These are phyloP conservation scores for Corynascus novoguineensis DNA, from an alignment of 495 filamentous ascomycete species.

Conservation along the genomic window DNA sequence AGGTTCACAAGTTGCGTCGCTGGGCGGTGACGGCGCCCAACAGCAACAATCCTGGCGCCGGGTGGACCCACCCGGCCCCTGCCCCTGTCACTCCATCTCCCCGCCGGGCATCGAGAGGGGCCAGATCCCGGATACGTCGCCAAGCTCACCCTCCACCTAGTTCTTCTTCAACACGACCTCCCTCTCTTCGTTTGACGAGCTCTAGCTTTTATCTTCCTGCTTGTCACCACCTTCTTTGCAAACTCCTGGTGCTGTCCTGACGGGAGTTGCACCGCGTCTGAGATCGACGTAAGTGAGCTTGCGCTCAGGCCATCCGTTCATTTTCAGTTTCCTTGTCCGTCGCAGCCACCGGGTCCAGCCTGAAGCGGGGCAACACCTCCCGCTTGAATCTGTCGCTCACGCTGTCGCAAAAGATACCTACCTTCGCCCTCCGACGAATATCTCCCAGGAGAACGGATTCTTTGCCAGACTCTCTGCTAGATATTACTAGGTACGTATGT, in stretches of 20 bases:
- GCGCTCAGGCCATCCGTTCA: constrained; percentile 8
- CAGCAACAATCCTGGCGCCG: neutral
- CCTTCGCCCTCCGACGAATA: neutral
- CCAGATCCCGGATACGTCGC: constrained; percentile 4
- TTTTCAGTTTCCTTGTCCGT: neutral
- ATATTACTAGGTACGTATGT: constrained; percentile 5
- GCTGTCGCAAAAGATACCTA: constrained; percentile 5
- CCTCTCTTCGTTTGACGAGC: neutral
- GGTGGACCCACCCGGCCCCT: neutral
- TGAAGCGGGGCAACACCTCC: constrained; percentile 17
- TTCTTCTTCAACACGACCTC: constrained; percentile 8
- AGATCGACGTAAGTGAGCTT: neutral
- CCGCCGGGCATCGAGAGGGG: constrained; percentile 8
- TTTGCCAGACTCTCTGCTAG: neutral
- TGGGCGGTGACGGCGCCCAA: neutral
- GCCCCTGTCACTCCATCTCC: neutral
- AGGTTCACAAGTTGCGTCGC: neutral
- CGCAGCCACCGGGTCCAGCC: neutral
- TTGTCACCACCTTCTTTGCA: neutral
- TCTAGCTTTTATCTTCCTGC: constrained; percentile 2
- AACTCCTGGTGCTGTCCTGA: neutral
- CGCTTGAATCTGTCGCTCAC: constrained; percentile 1
- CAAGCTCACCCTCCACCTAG: constrained; percentile 5
- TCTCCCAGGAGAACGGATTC: no score
- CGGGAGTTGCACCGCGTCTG: neutral